Conservation (phyloP, 495 filamentous ascomycete species). For the Friedmanniomyces endolithicus region DNA sequence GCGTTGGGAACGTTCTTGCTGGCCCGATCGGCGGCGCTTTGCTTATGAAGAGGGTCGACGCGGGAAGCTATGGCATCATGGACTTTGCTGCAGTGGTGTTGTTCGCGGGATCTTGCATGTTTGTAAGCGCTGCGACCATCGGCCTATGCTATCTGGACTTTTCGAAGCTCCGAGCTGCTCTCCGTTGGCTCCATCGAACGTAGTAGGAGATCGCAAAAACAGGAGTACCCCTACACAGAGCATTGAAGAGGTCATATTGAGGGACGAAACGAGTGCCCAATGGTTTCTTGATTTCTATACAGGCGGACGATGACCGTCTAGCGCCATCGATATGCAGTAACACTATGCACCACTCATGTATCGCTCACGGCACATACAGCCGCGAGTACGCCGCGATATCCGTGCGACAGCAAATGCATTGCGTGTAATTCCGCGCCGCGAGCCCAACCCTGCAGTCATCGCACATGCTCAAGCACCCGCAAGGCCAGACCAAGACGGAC, state of each 20-base stretch:
- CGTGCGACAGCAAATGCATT: conserved; percentile 83
- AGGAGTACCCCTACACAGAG: too few relatives aligned
- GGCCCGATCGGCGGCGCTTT: conserved; percentile 28
- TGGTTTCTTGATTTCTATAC: too few relatives aligned
- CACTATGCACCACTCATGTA: neutral
- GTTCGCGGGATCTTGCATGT: conserved; percentile 17
- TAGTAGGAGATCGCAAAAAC: too few relatives aligned
- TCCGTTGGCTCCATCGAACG: too few relatives aligned
- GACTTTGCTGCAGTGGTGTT: conserved; percentile 13
- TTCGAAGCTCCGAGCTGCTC: neutral
- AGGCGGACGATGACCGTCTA: neutral
- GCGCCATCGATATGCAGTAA: neutral
- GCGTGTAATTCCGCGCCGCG: conserved; percentile 92
- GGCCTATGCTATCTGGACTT: neutral
- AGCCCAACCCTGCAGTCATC: conserved; percentile 89
- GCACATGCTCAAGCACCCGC: conserved; percentile 82
- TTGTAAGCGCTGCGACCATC: conserved; percentile 3
- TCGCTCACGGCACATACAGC: conserved; percentile 67
- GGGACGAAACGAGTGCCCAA: neutral
- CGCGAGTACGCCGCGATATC: conserved; percentile 77
- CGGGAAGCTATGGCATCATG: conserved; percentile 3
- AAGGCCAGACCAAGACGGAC: conserved; percentile 92
- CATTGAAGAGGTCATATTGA: too few relatives aligned
- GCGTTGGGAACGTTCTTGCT: conserved; percentile 30
- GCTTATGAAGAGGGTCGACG: neutral